These are phyloP conservation scores for Ustilago xerochloae DNA, from an alignment of 1,284 basidiomycete species.

Conservation along the genomic window DNA sequence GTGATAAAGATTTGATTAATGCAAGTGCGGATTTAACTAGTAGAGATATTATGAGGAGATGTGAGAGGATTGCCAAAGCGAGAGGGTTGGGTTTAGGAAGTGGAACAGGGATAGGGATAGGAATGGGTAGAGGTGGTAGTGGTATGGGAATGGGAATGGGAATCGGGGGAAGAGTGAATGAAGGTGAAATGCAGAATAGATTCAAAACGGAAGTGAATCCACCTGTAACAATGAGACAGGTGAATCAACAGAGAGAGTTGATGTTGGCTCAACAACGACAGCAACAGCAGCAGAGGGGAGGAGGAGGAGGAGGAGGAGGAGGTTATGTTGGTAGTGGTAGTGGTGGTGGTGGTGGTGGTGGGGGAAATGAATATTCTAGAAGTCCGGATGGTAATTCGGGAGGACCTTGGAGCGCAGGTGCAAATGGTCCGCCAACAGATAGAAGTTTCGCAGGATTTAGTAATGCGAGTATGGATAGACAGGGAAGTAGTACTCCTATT, in stretches of 20 bases:
- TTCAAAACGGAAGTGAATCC: constrained; percentile 55
- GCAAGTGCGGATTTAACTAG: constrained; percentile 59
- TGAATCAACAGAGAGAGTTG: constrained; percentile 39
- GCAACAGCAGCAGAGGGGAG: constrained; percentile 19
- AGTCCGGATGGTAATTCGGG: constrained; percentile 23
- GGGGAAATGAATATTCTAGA: constrained; percentile 34
- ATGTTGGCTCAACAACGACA: constrained; percentile 26
- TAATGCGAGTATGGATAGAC: too few species aligned
- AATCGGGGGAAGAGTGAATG: constrained; percentile 34
- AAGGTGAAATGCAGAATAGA: constrained; percentile 46
- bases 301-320: too few species aligned
- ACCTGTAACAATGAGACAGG: constrained; percentile 54
- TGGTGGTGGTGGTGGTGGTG: constrained; percentile 17
- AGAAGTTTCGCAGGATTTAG: too few species aligned
- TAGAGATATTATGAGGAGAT: constrained; percentile 62
- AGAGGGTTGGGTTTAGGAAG: not conserved
- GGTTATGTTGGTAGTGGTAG: too few species aligned
- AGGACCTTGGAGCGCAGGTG: constrained; percentile 39
- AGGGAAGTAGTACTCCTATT: too few species aligned
- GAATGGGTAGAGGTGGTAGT: too few species aligned
- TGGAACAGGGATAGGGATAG: constrained; percentile 17
- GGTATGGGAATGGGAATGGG: constrained; percentile 31
- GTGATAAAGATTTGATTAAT: constrained; percentile 63
- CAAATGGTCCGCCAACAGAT: constrained; percentile 19
- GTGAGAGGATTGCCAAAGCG: constrained; percentile 59